Evolutionary conservation across 176 grass and related monocot species (phyloP).

Genomic region (Lolium rigidum): DNA sequence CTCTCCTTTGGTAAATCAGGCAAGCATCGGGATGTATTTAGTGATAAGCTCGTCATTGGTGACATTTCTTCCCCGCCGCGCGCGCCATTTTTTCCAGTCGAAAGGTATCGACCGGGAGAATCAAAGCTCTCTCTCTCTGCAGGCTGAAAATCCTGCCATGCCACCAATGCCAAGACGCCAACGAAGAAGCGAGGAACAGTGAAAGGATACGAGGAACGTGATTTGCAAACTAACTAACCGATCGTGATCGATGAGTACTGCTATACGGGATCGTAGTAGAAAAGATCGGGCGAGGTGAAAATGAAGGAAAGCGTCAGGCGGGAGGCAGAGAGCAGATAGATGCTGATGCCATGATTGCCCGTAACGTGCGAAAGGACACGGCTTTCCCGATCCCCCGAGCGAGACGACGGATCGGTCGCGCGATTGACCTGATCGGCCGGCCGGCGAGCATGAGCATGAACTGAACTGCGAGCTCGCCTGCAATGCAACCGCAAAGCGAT

Average conservation of each 20-base stretch:
- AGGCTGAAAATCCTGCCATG: background rate
- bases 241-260: background rate
- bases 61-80: constrained; percentile 1
- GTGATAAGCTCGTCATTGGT: constrained; percentile 33
- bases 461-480: background rate
- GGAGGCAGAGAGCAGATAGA: background rate
- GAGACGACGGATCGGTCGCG: constrained; percentile 7
- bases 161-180: background rate
- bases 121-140: constrained; percentile 3
- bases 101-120: constrained; percentile 38
- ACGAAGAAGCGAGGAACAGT: background rate
- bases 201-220: background rate
- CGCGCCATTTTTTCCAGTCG: constrained; percentile 24
- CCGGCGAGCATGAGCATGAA: constrained; percentile 2
- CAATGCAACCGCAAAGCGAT: constrained; percentile 44
- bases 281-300: constrained; percentile 22
- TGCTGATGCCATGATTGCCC: constrained; percentile 48
- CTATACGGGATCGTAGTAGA: background rate
- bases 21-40: background rate
- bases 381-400: constrained; percentile 58
- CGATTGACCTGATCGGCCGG: constrained; percentile 17
- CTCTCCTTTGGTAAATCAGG: constrained; percentile 1
- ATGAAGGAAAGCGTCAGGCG: background rate
- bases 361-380: constrained; percentile 50
- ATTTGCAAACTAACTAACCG: constrained; percentile 9